These are phyloP conservation scores for Viola pubescens DNA, from an alignment of 441 rosid species.

Conservation along the genomic window DNA sequence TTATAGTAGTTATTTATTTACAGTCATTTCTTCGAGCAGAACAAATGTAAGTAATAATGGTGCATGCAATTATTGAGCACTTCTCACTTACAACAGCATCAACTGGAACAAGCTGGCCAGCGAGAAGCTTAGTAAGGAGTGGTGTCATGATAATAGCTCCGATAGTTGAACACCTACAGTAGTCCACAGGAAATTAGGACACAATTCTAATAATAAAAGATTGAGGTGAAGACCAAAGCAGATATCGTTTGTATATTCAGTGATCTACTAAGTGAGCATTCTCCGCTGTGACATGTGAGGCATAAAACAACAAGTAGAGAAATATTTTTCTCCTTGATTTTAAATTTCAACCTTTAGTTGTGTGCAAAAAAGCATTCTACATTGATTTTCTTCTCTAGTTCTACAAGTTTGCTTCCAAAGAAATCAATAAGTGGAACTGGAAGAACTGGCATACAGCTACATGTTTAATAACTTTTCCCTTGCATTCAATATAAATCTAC, in stretches of 20 bases:
- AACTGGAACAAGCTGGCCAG: constrained; percentile 97
- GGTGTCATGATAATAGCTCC: constrained; percentile 98
- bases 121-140: constrained; percentile 92
- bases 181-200: constrained; percentile 14
- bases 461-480: too few relatives aligned
- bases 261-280: background rate
- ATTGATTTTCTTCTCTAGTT: background rate
- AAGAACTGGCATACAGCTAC: background rate
- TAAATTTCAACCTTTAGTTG: background rate
- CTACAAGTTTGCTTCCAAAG: background rate
- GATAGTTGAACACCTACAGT: constrained; percentile 77
- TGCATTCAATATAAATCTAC: too few relatives aligned
- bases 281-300: background rate
- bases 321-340: background rate
- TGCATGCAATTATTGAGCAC: constrained; percentile 3
- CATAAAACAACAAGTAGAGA: constrained; percentile 2
- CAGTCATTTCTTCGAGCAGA: too few relatives aligned
- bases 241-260: background rate
- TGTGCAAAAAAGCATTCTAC: background rate
- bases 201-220: background rate
- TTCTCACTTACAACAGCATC: constrained; percentile 69
- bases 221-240: background rate
- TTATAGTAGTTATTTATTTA: too few relatives aligned
- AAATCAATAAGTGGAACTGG: background rate
- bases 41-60: background rate